Conservation (phyloP, 2,329 filamentous ascomycete species). For the Colletotrichum theobromicola region DNA sequence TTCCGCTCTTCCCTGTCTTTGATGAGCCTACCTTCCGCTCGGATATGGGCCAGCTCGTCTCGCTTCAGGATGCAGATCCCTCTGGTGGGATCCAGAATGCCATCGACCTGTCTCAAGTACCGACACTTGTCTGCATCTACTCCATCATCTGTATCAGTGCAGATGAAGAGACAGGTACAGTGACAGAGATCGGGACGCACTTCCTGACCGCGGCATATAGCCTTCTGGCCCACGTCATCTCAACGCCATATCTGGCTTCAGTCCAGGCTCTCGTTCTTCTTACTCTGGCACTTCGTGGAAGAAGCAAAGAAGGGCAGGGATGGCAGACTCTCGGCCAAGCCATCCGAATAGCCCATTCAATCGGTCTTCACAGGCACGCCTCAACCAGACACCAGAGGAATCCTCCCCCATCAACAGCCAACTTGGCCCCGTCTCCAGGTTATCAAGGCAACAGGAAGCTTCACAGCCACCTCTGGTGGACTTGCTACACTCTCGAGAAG, state of each 20-base stretch:
- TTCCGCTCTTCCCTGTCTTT: conserved; percentile 26
- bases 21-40: conserved; percentile 14
- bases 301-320: conserved; percentile 27
- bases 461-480: conserved; percentile 56
- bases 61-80: background rate
- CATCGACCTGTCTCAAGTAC: background rate
- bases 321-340: conserved; percentile 30
- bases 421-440: background rate
- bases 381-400: background rate
- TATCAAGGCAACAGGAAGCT: conserved; percentile 43
- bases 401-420: background rate
- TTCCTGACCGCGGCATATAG: conserved; percentile 23
- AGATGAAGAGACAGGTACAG: conserved; percentile 18
- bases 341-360: conserved; percentile 27
- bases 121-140: conserved; percentile 19
- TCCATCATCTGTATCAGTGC: conserved; percentile 23
- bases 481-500: conserved; percentile 55
- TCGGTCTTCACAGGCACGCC: conserved; percentile 27
- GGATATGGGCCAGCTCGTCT: conserved; percentile 6
- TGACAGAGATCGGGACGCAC: conserved; percentile 10
- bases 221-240: conserved; percentile 24
- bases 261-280: conserved; percentile 26
- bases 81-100: background rate
- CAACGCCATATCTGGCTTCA: conserved; percentile 22
- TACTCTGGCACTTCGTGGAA: conserved; percentile 20